These are phyloP conservation scores for Nakataea oryzae DNA, from an alignment of 2,329 filamentous ascomycete genomes.

Conservation along the genomic window DNA sequence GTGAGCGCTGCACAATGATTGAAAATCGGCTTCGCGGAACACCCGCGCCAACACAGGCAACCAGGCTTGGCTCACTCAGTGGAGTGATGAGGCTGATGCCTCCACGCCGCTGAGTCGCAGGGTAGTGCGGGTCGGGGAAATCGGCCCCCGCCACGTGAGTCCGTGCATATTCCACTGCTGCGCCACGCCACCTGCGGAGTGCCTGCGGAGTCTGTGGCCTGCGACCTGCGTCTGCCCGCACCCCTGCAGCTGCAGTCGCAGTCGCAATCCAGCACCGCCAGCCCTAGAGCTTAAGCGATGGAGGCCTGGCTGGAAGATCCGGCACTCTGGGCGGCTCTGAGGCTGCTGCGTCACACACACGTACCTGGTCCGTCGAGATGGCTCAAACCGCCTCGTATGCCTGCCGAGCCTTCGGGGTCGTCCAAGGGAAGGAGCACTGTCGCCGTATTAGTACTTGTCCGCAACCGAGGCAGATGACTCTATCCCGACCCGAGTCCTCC, in stretches of 20 bases:
- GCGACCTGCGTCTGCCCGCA: background rate
- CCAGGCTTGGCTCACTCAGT: too few relatives aligned
- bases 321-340: background rate
- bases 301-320: background rate
- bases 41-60: background rate
- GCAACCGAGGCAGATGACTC: background rate
- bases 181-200: background rate
- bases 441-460: background rate
- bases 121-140: background rate
- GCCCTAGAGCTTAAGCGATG: background rate
- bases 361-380: background rate
- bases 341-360: background rate
- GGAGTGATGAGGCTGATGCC: background rate
- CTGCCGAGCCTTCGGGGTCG: background rate
- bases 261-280: background rate
- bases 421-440: background rate
- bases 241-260: background rate
- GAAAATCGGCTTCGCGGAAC: too few relatives aligned
- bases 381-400: background rate
- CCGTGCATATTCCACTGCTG: background rate
- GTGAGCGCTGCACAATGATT: too few relatives aligned
- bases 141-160: background rate
- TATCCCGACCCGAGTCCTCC: background rate
- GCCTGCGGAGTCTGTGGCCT: background rate
- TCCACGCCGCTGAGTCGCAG: background rate